Evolutionary conservation across 75 land plant genomes (phyloP), one percentile per base, ranked within the genome.

Genomic region (Gnetum montanum): DNA sequence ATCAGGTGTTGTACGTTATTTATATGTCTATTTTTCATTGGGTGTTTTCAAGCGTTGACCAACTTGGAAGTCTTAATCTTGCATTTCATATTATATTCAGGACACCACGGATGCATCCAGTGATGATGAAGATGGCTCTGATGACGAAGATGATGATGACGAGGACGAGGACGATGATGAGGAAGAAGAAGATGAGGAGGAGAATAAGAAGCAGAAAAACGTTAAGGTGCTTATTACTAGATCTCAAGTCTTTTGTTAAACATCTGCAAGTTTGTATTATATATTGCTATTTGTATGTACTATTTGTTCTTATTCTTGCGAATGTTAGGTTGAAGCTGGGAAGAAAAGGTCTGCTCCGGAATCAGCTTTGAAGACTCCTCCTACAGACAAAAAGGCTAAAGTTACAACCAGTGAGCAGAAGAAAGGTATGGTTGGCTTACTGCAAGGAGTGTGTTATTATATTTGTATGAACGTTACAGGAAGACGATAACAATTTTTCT

Each of bases 311-410:
- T n/a, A n/a, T n/a, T n/a, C n/a, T n/a, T n/a, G n/a, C n/a, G n/a
- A n/a, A n/a, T n/a, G n/a, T n/a, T n/a, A 49, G 52, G 53, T 50
- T 2, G 53, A 50, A 22, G 1, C 53, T 16, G 7, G 53, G 19
- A 50, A 50, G 53, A 50, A 50, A n/a, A 50, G 53, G n/a, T 34
- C 53, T 50, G 28, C 18, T 2, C 19, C 34, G 10, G 34, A 30
- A 6, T 30, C 53, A 30, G 27, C 53, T 50, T 16, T 12, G 7
- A 50, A 50, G 31, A 0, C 34, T 30, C 53, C 12, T 4, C 10
- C 22, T 30, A 30, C 20, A 29, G 53, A 50, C 30, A 50, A 50
- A 28, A 50, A 50, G 29, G 34, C 34, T n/a, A 50, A 50, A 34
- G 28, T n/a, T 8, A 50, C 22, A n/a, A 8, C 34, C 18, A 20